A percentile compares a stretch with the other conserved stretches of the same genome.
These are phyloP conservation scores for Cenchrus purpureus DNA, from an alignment of 176 grass and related monocot genomes.

Conservation along the genomic window DNA sequence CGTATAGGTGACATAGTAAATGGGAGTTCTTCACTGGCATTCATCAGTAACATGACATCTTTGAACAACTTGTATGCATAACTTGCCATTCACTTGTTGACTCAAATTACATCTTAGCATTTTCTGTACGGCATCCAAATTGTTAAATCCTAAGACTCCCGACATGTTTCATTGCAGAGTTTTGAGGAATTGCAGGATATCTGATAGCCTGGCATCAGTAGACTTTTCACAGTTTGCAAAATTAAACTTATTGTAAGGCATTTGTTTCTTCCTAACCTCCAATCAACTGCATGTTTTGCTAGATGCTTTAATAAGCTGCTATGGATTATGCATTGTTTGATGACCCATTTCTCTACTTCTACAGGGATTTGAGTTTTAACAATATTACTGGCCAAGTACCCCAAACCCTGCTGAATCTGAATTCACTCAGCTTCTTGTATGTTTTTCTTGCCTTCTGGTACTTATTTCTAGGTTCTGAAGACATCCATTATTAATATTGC, in stretches of 20 bases:
- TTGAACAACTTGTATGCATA: background rate
- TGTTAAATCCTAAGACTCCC: too few relatives aligned
- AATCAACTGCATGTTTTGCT: background rate
- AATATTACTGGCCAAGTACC: conserved; percentile 71
- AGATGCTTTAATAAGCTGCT: background rate
- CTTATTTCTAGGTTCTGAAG: conserved; percentile 30
- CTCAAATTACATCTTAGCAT: background rate
- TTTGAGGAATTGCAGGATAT: conserved; percentile 56
- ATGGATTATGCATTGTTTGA: background rate
- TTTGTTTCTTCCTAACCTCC: background rate
- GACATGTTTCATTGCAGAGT: conserved; percentile 39
- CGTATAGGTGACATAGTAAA: too few relatives aligned
- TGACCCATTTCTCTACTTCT: conserved; percentile 13
- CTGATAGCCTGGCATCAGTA: conserved; percentile 27
- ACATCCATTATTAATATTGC: background rate
- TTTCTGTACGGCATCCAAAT: background rate
- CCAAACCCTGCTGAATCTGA: conserved; percentile 58
- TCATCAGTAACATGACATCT: conserved; percentile 13
- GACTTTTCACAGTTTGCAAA: conserved; percentile 52
- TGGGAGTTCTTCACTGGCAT: too few relatives aligned
- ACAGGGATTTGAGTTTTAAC: conserved; percentile 91
- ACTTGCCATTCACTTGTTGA: background rate
- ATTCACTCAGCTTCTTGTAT: conserved; percentile 47
- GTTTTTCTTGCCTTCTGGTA: background rate
- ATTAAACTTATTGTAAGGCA: conserved; percentile 52